Evolutionary conservation across 2,329 filamentous ascomycete species (phyloP).

Genomic region (Rhexocercosporidium sp.): DNA sequence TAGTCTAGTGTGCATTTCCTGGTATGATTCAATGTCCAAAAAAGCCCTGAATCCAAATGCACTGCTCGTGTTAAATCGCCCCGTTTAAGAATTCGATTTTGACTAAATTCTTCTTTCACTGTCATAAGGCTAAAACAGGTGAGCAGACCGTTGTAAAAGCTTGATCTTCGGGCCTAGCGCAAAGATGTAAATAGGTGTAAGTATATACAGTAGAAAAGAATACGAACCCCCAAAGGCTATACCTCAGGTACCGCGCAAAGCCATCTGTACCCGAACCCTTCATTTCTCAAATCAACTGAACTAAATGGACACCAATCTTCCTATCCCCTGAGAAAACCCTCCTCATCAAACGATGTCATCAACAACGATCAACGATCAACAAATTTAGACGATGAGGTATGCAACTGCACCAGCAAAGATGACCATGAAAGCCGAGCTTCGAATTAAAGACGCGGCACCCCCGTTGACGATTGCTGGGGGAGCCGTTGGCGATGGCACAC

Average conservation of each 20-base stretch:
- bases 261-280: neutral
- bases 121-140: neutral
- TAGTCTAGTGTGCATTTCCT: too few species aligned
- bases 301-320: constrained; percentile 8
- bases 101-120: neutral
- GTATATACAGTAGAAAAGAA: neutral
- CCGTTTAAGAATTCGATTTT: neutral
- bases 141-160: neutral
- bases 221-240: neutral
- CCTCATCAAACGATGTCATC: neutral
- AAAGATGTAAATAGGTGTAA: neutral
- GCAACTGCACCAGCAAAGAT: neutral
- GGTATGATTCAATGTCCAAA: too few species aligned
- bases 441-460: neutral
- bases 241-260: neutral
- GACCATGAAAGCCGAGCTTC: neutral
- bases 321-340: constrained; percentile 17
- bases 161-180: neutral
- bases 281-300: constrained; percentile 9
- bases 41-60: too few species aligned
- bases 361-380: neutral
- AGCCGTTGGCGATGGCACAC: neutral
- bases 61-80: too few species aligned
- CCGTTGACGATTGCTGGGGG: constrained; percentile 11
- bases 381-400: constrained; percentile 12